Base-by-base conservation (phyloP, 2,329 filamentous ascomycete species). In the Penicillium freii region DNA sequence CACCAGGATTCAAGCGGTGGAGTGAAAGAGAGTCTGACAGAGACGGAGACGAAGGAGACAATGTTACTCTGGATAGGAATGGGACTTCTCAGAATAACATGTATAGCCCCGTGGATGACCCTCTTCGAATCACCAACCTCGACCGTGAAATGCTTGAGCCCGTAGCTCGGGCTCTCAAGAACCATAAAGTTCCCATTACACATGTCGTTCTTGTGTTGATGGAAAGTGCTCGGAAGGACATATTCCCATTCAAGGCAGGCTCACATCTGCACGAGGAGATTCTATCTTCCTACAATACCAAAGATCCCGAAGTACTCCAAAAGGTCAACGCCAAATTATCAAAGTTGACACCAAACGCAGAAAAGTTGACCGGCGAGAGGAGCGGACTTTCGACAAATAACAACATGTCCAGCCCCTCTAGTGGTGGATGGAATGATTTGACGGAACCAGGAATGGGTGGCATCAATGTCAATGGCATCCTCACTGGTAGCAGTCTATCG, bases 221-320 rank as follows among this genome's bases (percentile, higher is more conserved):
- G 69, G 70, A 73, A 54, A 73, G 70, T 51, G 58, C 67, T 10
- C 62, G 70, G 21, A 71, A 72, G 40, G 70, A 71, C 21, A 40
- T 72, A 21, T 73, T 73, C 38, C 70, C 70, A 5, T 59, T 73
- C 8, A 66, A 63, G 46, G 54, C 62, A 27, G 69, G 62, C 1
- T 71, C 70, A 11, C 60, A 66, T 40, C 53, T 72, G 13, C 67
- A 73, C 44, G 40, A 66, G 8, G 54, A 61, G 23, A 67, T 72
- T 10, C 46, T 68, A 29, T 57, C 65, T 3, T 65, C 68, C 5
- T 64, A 69, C 44, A 54, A 56, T 19, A 60, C 54, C n/a, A 42
- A 57, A 17, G 56, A 56, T n/a, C n/a, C 54, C 1, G 43, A 58
- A 11, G 7, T 56, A 5, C 40, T 62, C 3, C 53, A 59, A n/a